Base-by-base conservation (phyloP, 2,329 filamentous ascomycete species). In the Colletotrichum higginsianum region DNA sequence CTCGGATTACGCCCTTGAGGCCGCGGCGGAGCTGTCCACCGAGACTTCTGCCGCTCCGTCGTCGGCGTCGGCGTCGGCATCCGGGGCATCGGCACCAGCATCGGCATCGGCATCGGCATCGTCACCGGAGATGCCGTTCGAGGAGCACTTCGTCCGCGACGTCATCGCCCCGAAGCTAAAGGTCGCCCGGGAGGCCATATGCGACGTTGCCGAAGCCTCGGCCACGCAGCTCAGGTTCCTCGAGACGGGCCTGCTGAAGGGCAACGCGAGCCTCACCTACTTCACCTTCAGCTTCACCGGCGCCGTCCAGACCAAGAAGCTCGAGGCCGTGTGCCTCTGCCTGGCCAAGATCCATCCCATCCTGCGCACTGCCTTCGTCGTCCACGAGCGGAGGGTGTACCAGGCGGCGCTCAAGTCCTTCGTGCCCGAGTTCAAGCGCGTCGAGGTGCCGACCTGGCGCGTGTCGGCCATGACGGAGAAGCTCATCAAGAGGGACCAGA, bases 291-390 rank as follows among this genome's bases (percentile, higher is more conserved):
- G 82, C 44, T 86, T 87, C 77, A 84, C 80, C 30, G 86, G 86
- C 0, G 76, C 81, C 0, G 75, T 88, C 0, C 80, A 84, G 40
- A 74, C 78, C 55, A 80, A 81, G 52, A 84, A 82, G 71, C 82
- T 88, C 1, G 83, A 87, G 69, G 80, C 82, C 1, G 85, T 86
- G 0, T 88, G 86, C 74, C 79, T 81, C 26, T 81, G 82, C 15
- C 79, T 89, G 11, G 79, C 80, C 0, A 78, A 78, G 44, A 80
- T 86, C 46, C 87, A 89, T 52, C 84, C 86, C 0, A 86, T 88
- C 38, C 81, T 91, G 9, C 85, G 88, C 26, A 89, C 89, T 0
- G 84, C 85, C 0, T 90, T 90, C 66, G 81, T 86, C 2, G 78
- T 82, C 0, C 82, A 87, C 57, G 81, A 83, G 13, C 82, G 85